Evolutionary conservation across 2,329 filamentous ascomycete genomes (phyloP), one percentile per base, ranked within the genome.

Genomic region (Lecanosticta acicola): DNA sequence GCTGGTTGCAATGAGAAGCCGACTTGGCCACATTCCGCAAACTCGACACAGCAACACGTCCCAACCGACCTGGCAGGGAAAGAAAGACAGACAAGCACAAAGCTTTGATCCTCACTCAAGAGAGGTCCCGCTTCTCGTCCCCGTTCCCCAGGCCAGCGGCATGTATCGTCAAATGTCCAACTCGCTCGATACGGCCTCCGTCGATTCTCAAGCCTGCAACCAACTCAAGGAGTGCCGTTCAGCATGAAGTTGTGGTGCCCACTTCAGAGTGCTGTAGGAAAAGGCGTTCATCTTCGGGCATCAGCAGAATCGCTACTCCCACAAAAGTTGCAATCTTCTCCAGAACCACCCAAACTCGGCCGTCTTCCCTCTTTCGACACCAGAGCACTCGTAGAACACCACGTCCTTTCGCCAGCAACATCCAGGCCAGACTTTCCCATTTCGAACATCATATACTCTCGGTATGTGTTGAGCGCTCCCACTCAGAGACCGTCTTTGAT

Each of bases 401-500:
- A 50, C 41, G 39, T 56, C 57, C 50, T 48, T 60, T 55, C 49
- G 51, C 57, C 49, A 62, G 58, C 47, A 48, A 41, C 39, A 29
- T 29, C 33, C 37, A 36, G 32, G 14, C 26, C 39, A 35, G 38
- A 17, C 29, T 46, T 42, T 5, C 24, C 20, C 33, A 41, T 38
- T 49, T 41, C 51, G 43, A 32, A 39, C 44, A 53, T 49, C 43
- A 45, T 50, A 52, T 49, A 52, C 53, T 84, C 81, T 90, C 86
- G 76, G 83, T 88, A 63, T 83, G 85, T 79, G 65, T 73, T 44
- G 61, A 59, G 84, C 87, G 87, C 79, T 83, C 80, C 83, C 85
- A 49, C 82, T 86, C 85, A 67, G 75, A 83, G 87, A 94, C 84
- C 81, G 87, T 93, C 89, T 96, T 95, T 94, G 84, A 74, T 85